phyloP scores from a whole-genome alignment of 2,329 filamentous ascomycete species.

The Verticillium tricorpus region DNA sequence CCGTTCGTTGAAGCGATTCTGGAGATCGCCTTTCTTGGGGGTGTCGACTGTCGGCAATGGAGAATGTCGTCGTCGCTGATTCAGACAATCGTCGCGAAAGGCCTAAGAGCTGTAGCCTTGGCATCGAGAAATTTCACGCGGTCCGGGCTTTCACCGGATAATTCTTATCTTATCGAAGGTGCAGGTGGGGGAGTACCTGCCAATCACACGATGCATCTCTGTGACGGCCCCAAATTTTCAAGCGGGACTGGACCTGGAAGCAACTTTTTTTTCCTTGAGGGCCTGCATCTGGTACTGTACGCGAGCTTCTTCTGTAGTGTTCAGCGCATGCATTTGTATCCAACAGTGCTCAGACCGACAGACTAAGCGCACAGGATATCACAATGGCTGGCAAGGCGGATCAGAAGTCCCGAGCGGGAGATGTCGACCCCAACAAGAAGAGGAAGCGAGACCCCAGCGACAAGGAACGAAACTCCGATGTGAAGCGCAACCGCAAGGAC shows the following conservation, averaged over 20 bases:
- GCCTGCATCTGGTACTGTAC: slow-evolving; percentile 1
- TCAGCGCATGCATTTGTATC: neutral
- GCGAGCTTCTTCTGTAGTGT: neutral
- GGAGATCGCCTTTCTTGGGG: neutral
- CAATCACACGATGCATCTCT: neutral
- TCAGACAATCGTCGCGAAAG: neutral
- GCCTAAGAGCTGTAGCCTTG: neutral
- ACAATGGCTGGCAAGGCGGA: slow-evolving; percentile 31
- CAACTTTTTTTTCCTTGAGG: slow-evolving; percentile 11
- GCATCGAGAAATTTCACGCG: slow-evolving; percentile 9
- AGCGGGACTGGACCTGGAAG: slow-evolving; percentile 6
- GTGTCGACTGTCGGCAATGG: neutral
- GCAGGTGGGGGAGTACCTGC: slow-evolving; percentile 2
- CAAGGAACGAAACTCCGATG: slow-evolving; percentile 34
- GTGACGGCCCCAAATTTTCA: slow-evolving; percentile 15
- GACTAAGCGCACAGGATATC: neutral
- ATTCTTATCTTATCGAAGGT: slow-evolving; percentile 11
- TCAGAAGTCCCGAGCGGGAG: slow-evolving; percentile 21
- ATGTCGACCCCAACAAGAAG: slow-evolving; percentile 35
- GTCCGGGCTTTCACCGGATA: slow-evolving; percentile 8
- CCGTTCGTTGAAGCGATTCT: neutral
- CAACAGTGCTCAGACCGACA: neutral
- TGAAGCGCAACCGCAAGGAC: slow-evolving; percentile 29
- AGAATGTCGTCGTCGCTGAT: neutral
- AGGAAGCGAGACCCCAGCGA: slow-evolving; percentile 42